Evolutionary conservation across 2,329 filamentous ascomycete genomes (phyloP).

Genomic region (Nemania abortiva): DNA sequence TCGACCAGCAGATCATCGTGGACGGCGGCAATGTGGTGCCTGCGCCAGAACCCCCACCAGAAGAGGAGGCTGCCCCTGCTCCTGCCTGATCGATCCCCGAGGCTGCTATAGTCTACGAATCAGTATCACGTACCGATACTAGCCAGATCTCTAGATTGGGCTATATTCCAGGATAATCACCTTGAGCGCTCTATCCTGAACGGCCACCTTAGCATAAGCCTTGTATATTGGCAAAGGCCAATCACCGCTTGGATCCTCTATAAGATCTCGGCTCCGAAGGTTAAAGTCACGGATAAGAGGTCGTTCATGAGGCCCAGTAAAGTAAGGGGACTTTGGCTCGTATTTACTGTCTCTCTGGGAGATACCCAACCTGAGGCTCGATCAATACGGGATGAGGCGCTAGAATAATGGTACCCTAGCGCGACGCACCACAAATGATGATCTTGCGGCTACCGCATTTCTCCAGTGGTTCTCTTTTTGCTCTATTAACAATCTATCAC

Average conservation of each 20-base stretch:
- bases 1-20: constrained; percentile 76
- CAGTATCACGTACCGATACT: not conserved
- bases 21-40: constrained; percentile 65
- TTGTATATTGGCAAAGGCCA: constrained; percentile 2
- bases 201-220: not conserved
- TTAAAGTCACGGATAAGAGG: constrained; percentile 3
- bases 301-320: not conserved
- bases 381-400: not conserved
- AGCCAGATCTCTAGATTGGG: not conserved
- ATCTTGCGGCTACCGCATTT: not conserved
- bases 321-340: not conserved
- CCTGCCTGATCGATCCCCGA: constrained; percentile 2
- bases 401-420: not conserved
- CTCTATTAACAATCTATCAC: constrained; percentile 9
- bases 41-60: constrained; percentile 30
- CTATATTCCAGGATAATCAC: not conserved
- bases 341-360: constrained; percentile 14
- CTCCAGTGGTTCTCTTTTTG: not conserved
- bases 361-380: not conserved
- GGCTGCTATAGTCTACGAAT: not conserved
- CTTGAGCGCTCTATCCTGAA: not conserved
- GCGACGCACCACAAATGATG: not conserved
- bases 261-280: not conserved
- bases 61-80: constrained; percentile 7
- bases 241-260: not conserved